phyloP scores from a whole-genome alignment of 306 rosid genomes.

The Lathyrus tuberosus region DNA sequence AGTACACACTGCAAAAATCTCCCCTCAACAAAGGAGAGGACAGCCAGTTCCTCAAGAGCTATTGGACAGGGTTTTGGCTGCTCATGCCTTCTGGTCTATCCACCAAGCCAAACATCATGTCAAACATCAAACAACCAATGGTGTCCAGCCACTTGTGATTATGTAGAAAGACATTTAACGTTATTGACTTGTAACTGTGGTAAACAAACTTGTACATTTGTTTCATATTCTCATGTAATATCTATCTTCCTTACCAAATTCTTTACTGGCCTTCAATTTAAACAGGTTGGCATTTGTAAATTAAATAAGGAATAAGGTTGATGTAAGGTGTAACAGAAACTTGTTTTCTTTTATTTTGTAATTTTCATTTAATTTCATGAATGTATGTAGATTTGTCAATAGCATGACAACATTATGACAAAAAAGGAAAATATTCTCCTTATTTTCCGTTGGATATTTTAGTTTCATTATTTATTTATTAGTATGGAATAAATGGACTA shows the following conservation, averaged over 20 bases:
- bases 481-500: no score
- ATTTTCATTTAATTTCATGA: constrained; percentile 33
- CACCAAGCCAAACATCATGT: constrained; percentile 72
- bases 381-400: constrained; percentile 34
- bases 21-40: constrained; percentile 95
- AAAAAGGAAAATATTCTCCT: constrained; percentile 13
- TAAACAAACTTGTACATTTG: constrained; percentile 67
- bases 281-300: constrained; percentile 73
- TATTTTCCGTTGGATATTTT: not conserved
- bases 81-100: constrained; percentile 84
- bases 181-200: constrained; percentile 49
- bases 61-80: constrained; percentile 80
- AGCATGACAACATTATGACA: constrained; percentile 28
- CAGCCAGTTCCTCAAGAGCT: constrained; percentile 91
- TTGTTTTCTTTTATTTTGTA: constrained; percentile 38
- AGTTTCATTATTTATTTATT: not conserved
- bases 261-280: constrained; percentile 52
- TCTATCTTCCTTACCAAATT: constrained; percentile 72
- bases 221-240: constrained; percentile 65
- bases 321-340: constrained; percentile 41
- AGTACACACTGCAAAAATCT: constrained; percentile 88
- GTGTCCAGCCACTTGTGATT: constrained; percentile 44
- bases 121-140: constrained; percentile 49
- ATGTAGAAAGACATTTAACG: constrained; percentile 52
- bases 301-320: constrained; percentile 63